Base-by-base conservation (phyloP, 139 green algal species). In the Zygnema circumcarinatum region DNA sequence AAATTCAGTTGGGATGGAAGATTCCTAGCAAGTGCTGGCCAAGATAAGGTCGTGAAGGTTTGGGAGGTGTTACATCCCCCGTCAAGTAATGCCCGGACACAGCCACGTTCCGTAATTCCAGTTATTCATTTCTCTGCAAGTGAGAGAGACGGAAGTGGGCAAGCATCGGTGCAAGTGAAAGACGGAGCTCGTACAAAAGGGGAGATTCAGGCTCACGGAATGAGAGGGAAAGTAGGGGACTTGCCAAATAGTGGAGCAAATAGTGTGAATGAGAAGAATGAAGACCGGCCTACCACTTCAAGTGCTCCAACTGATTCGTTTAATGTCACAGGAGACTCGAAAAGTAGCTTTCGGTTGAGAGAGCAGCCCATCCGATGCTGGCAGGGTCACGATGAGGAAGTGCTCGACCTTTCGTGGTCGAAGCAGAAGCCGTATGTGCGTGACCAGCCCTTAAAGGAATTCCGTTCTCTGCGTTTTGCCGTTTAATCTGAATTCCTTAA, bases 321-420 rank as follows among this genome's bases (percentile, higher is more conserved):
- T 16, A 62, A 62, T 62, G 47, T 20, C 25, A 3, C 31, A 2
- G 32, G 82, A 20, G 82, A 38, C 11, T 72, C 73, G 11, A n/a
- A n/a, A n/a, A n/a, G n/a, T n/a, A 87, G 3, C 11, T 89, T 89
- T 47, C 72, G 75, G 20, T 62, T 90, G 62, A 33, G 79, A 0
- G 1, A 36, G n/a, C 54, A 85, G 76, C 87, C 93, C 11, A 54
- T 91, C 29, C 84, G 93, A 22, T 35, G 81, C 42, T 92, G 85
- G 75, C 0, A 22, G 1, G 94, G 94, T 7, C 94, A 96, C 87
- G 89, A 52, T 0, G 86, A 83, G 21, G 96, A 98, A 83, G 92
- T 98, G 2, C 90, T 98, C 84, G 96, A 98, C 87, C 33, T 98
- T 21, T 93, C 88, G 76, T 98, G 96, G 96, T 96, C 92, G 0